Evolutionary conservation across 1,284 basidiomycete species (phyloP), one percentile per base, ranked within the genome.

Genomic region (Ustilago bromivora): DNA sequence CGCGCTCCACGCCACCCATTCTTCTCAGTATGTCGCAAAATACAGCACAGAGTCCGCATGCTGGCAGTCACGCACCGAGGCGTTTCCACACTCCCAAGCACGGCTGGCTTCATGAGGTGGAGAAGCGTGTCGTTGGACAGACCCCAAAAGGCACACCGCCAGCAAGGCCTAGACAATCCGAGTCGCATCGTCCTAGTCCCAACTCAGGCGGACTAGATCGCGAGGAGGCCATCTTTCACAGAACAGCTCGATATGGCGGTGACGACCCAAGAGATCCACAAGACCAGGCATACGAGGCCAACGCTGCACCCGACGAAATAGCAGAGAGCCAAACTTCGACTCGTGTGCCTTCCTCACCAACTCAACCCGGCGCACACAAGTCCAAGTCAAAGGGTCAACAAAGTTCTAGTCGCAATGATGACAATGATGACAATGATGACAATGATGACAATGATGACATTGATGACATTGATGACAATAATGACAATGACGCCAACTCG

Each of bases 201-300:
- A n/a, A 43, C 1, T 31, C 67, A 0, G 57, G 10, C 34, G 65
- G 68, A 28, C 10, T 71, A 6, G 65, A 71, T 31, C 57, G 52
- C 35, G 69, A 76, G 34, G 62, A 69, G 54, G 54, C 69, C 58
- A 68, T 62, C 66, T 46, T 57, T 23, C 61, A 61, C 40, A 57
- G 74, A 11, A 66, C 69, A 23, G 69, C 69, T 2, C 57, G 74
- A 17, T 76, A 71, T 53, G 69, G 74, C 15, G 74, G 74, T 4
- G 59, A 58, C 11, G 66, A 76, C 49, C 74, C 74, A 0, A 41
- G 55, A 43, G 69, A 71, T 57, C 74, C 74, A 6, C 28, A 57
- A 54, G 74, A 76, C 10, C 69, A 32, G 40, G 57, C 63, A 23
- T 70, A 51, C 32, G 63, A 66, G 40, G 47, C 54, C 41, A 49